Evolutionary conservation across 2,329 filamentous ascomycete species (phyloP).

Genomic region (Cyphellophora europaea): DNA sequence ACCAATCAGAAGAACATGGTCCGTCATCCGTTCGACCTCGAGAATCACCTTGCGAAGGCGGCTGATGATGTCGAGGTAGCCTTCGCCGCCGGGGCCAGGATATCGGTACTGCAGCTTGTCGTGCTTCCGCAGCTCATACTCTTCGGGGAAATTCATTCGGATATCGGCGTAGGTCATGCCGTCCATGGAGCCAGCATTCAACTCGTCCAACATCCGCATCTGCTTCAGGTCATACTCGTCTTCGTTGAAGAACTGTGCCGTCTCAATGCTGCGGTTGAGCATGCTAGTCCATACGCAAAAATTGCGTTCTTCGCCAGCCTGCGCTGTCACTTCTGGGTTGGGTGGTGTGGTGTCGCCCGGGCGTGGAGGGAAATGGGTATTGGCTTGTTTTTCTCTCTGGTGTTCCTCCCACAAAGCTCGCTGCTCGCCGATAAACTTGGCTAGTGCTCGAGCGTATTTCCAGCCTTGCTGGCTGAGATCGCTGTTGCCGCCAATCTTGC

Average conservation of each 20-base stretch:
- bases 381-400: conserved; percentile 67
- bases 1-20: conserved; percentile 85
- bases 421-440: conserved; percentile 75
- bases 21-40: conserved; percentile 93
- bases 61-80: conserved; percentile 94
- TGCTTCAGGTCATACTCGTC: conserved; percentile 95
- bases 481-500: conserved; percentile 87
- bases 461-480: conserved; percentile 71
- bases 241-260: conserved; percentile 84
- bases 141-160: conserved; percentile 63
- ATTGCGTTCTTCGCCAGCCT: conserved; percentile 58
- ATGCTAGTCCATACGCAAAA: conserved; percentile 99
- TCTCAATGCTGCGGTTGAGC: conserved; percentile 82
- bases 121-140: conserved; percentile 67
- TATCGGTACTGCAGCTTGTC: conserved; percentile 97
- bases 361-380: conserved; percentile 76
- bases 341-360: conserved; percentile 90
- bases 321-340: conserved; percentile 63
- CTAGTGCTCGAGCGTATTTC: conserved; percentile 68
- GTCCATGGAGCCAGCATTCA: conserved; percentile 87
- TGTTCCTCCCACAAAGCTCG: conserved; percentile 72
- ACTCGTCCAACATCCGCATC: conserved; percentile 95
- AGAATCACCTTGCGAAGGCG: conserved; percentile 90
- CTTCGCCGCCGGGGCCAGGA: conserved; percentile 88
- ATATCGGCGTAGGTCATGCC: conserved; percentile 94